Percentiles rank a stretch among this genome's conserved stretches.
These are phyloP conservation scores for Cladosporium sphaerospermum DNA, from an alignment of 2,329 filamentous ascomycete species.

Conservation along the genomic window DNA sequence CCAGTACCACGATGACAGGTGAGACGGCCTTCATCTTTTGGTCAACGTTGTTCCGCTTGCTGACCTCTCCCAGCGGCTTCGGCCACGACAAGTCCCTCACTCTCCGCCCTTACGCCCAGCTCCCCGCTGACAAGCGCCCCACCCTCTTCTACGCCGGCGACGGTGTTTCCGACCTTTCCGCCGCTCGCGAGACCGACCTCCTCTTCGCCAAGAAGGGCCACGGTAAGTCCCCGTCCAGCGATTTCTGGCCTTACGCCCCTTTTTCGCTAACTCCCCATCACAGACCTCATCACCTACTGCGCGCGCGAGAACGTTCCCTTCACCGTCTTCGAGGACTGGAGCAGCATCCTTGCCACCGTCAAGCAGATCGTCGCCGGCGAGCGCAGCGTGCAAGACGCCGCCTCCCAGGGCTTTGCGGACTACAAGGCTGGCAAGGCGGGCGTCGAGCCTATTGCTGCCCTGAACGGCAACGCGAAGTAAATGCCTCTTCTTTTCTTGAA, in stretches of 20 bases:
- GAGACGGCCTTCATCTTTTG: slow-evolving; percentile 16
- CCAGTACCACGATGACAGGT: slow-evolving; percentile 79
- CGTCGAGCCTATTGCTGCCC: slow-evolving; percentile 12
- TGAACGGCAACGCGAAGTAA: slow-evolving; percentile 8
- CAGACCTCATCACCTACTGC: slow-evolving; percentile 83
- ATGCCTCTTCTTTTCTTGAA: not conserved
- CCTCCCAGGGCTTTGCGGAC: slow-evolving; percentile 45
- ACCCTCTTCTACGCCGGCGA: slow-evolving; percentile 92
- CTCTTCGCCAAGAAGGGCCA: slow-evolving; percentile 89
- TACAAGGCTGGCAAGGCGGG: slow-evolving; percentile 43
- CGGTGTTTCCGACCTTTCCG: slow-evolving; percentile 85
- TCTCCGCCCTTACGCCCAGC: slow-evolving; percentile 75
- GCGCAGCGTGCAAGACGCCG: slow-evolving; percentile 63
- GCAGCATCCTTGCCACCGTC: slow-evolving; percentile 67
- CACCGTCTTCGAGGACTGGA: slow-evolving; percentile 80
- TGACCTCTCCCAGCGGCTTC: slow-evolving; percentile 54
- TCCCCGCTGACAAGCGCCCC: slow-evolving; percentile 64
- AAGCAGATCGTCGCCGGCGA: slow-evolving; percentile 72
- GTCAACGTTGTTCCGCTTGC: not conserved
- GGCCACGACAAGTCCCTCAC: slow-evolving; percentile 97
- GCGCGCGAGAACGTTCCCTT: slow-evolving; percentile 79
- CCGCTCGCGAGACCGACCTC: slow-evolving; percentile 85
- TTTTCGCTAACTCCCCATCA: not conserved
- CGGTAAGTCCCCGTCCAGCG: slow-evolving; percentile 45
- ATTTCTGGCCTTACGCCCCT: not conserved